Base-by-base conservation (phyloP, 345 rosid species). In the Dipteronia sinensis region DNA sequence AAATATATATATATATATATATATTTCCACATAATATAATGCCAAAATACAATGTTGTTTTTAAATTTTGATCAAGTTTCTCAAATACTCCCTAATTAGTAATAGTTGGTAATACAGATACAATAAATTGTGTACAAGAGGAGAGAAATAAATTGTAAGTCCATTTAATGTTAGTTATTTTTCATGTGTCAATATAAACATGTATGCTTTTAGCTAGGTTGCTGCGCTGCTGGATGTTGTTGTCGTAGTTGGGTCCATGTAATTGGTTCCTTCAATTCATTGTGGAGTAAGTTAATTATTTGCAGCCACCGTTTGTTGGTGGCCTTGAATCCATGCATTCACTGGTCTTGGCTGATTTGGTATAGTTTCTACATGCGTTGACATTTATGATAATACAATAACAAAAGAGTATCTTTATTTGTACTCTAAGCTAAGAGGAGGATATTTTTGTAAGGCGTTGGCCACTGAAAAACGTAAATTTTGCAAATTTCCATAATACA, bases 281-380 rank as follows among this genome's bases (percentile, higher is more conserved):
- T 69, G 66, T 49, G 13, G 17, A 49, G 58, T 34, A 34, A 4
- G 38, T 34, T 34, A 4, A 34, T 53, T 72, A 65, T 78, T 25
- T 72, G 67, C 77, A 78, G 72, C 73, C 71, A 40, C 61, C 76
- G 75, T 67, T 65, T 65, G 77, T 65, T 78, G 77, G 68, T 55
- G 67, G 49, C 9, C 40, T 65, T 78, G 65, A 55, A 72, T 72
- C 11, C 63, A 10, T 27, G 27, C 27, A 27, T 31, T 62, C 11
- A 16, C 8, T 16, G 58, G 58, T 53, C 58, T 16, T 53, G 8
- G 4, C 38, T 34, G 38, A 34, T 34, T 34, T 34, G 38, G 16
- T 13, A 49, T 49, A 15, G 6, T 19, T 49, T 49, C 17, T 13
- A 49, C 27, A 27, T 27, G 27, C 13, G 55, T 49, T 49, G 55